These are phyloP conservation scores for Magnolia officinalis DNA, from an alignment of 164 flowering plant genomes.

Conservation along the genomic window DNA sequence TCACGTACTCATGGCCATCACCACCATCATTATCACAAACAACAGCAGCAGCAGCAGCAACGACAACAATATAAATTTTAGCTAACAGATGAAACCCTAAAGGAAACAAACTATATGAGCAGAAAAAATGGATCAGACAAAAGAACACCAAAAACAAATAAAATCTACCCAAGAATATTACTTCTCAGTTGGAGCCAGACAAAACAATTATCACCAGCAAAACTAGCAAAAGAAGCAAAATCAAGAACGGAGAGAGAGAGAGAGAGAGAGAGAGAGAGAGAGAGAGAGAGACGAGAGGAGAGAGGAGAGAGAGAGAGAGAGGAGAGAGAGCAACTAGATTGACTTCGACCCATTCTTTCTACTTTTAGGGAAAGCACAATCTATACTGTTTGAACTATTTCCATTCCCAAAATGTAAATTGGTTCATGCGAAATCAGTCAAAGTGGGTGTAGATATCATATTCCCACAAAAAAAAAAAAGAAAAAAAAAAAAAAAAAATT, in stretches of 20 bases:
- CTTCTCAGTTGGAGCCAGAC: not conserved
- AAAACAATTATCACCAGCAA: not conserved
- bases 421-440: too few species aligned
- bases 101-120: not conserved
- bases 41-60: too few species aligned
- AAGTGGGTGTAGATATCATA: too few species aligned
- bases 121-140: not conserved
- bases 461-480: too few species aligned
- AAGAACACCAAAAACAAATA: not conserved
- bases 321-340: not conserved
- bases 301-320: slow-evolving; percentile 8
- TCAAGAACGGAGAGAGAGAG: not conserved
- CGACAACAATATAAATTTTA: not conserved
- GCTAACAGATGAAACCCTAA: not conserved
- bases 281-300: too few species aligned
- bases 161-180: not conserved
- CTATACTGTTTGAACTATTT: too few species aligned
- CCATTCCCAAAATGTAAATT: too few species aligned
- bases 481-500: too few species aligned
- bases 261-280: slow-evolving; percentile 1
- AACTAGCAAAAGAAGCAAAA: not conserved
- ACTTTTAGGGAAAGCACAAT: too few species aligned
- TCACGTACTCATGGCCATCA: too few species aligned
- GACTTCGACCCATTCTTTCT: not conserved
- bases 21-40: too few species aligned